Percentiles rank a stretch among this genome's conserved stretches.
Conservation (phyloP, 768 basidiomycete species). For the Paxillus involutus region DNA sequence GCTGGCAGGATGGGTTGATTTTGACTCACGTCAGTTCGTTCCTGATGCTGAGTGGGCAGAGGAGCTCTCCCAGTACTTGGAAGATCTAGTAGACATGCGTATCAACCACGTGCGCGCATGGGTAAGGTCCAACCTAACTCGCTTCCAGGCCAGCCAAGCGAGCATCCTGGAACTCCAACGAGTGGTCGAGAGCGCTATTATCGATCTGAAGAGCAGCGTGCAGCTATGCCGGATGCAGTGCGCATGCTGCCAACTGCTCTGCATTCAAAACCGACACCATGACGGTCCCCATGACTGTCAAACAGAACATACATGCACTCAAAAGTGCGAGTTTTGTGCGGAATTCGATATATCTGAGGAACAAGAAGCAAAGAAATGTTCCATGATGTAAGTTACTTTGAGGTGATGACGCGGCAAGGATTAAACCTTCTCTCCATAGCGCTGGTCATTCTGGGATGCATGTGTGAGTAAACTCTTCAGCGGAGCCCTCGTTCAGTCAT, state of each 20-base stretch:
- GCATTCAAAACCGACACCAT: conserved; percentile 48
- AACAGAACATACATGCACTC: conserved; percentile 47
- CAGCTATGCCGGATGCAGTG: conserved; percentile 56
- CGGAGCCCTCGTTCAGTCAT: background rate
- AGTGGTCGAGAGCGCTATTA: conserved; percentile 38
- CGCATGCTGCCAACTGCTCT: conserved; percentile 45
- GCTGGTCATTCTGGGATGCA: conserved; percentile 58
- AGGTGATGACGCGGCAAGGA: background rate
- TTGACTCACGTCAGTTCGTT: conserved; percentile 30
- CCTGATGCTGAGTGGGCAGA: conserved; percentile 44
- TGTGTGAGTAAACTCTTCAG: conserved; percentile 39
- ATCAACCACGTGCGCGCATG: conserved; percentile 49
- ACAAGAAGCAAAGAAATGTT: conserved; percentile 34
- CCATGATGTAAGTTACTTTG: conserved; percentile 41
- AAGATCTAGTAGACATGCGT: conserved; percentile 42
- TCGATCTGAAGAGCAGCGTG: conserved; percentile 47
- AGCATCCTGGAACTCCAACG: conserved; percentile 46
- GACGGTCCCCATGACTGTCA: conserved; percentile 47
- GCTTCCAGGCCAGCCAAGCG: conserved; percentile 48
- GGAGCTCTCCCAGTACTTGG: conserved; percentile 40
- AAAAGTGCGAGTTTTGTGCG: conserved; percentile 42
- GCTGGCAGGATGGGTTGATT: conserved; percentile 30
- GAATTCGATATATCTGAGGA: conserved; percentile 30
- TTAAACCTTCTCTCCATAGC: conserved; percentile 25
- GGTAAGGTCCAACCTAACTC: conserved; percentile 47